phyloP scores from a whole-genome alignment of 1,284 basidiomycete species.

The Cutaneotrichosporon cavernicola region DNA sequence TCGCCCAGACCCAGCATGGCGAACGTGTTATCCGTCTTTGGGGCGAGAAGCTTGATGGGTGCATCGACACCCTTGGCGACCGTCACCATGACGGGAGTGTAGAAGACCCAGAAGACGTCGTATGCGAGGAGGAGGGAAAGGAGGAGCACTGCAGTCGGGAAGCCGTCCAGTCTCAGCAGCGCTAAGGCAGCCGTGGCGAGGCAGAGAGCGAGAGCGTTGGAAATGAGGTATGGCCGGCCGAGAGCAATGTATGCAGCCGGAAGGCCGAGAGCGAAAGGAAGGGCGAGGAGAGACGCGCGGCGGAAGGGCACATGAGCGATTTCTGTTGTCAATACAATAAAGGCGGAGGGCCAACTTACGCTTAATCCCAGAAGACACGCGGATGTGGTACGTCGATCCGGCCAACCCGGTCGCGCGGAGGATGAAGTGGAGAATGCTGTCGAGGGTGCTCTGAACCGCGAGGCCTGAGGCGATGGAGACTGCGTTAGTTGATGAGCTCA shows the following conservation, averaged over 20 bases:
- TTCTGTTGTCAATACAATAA: slow-evolving; percentile 33
- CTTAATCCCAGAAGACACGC: slow-evolving; percentile 44
- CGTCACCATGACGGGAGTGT: slow-evolving; percentile 67
- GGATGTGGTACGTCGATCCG: slow-evolving; percentile 44
- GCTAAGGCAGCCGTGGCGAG: slow-evolving; percentile 80
- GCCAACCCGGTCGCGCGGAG: slow-evolving; percentile 27
- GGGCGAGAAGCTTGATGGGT: slow-evolving; percentile 90
- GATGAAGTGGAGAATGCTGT: slow-evolving; percentile 32
- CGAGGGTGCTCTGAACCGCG: slow-evolving; percentile 49
- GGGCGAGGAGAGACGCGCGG: slow-evolving; percentile 60
- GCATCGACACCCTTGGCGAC: slow-evolving; percentile 89
- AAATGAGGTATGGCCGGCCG: slow-evolving; percentile 67
- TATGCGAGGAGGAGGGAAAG: slow-evolving; percentile 80
- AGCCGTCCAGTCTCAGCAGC: slow-evolving; percentile 83
- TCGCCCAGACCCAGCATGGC: slow-evolving; percentile 82
- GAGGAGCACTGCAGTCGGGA: slow-evolving; percentile 81
- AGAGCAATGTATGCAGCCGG: slow-evolving; percentile 67
- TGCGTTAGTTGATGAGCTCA: slow-evolving; percentile 68
- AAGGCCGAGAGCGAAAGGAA: slow-evolving; percentile 66
- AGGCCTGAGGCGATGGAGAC: slow-evolving; percentile 47
- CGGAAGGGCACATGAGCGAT: slow-evolving; percentile 51
- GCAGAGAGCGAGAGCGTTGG: slow-evolving; percentile 72
- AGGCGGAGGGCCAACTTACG: slow-evolving; percentile 32
- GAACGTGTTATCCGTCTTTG: slow-evolving; percentile 58
- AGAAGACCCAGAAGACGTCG: slow-evolving; percentile 65